Evolutionary conservation across 306 rosid species (phyloP), one percentile per base, ranked within the genome.

Genomic region (Carpinus viminea): DNA sequence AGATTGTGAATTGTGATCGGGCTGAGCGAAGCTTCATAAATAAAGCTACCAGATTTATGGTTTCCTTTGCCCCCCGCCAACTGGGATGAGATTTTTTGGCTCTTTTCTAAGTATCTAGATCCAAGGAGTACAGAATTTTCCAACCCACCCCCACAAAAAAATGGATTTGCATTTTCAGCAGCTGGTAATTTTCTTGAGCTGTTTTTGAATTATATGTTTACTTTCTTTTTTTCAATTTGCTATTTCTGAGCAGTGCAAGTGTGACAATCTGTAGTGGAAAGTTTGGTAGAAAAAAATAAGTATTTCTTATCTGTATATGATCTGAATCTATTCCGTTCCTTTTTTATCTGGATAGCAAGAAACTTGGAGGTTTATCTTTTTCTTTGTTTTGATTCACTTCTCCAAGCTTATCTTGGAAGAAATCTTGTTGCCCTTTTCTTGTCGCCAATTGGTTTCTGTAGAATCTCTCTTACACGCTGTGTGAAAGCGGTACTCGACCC

Each of bases 321-420:
- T 91, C 84, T 86, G 84, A 82, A 83, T 86, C 86, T 83, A 75
- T 84, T 89, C 86, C 76, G 43, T 85, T 82, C 76, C 68, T 82
- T 68, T 68, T 80, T 75, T 76, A 24, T 55, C 75, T 77, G 78
- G 82, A 71, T 75, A 72, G 46, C 74, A 53, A 56, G 81, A 54
- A 80, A 45, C 82, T 83, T 60, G 77, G 68, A 71, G 78, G 51
- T 83, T 76, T 79, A 56, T 83, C 68, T 74, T 3, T 79, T 74
- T 43, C 61, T 79, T 41, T 75, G 82, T 76, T 81, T 79, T 81
- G 79, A 78, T 81, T 84, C 90, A 79, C 81, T 79, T 81, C 79
- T 83, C 84, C 12, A 78, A 82, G 75, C 86, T 83, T 73, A 36
- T 83, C 83, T 71, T 77, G 53, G 64, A 75, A 57, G 55, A 70